A percentile compares a stretch with the other conserved stretches of the same genome.
phyloP scores from a whole-genome alignment of 1,284 basidiomycete species.

The Neonothopanus nambi region DNA sequence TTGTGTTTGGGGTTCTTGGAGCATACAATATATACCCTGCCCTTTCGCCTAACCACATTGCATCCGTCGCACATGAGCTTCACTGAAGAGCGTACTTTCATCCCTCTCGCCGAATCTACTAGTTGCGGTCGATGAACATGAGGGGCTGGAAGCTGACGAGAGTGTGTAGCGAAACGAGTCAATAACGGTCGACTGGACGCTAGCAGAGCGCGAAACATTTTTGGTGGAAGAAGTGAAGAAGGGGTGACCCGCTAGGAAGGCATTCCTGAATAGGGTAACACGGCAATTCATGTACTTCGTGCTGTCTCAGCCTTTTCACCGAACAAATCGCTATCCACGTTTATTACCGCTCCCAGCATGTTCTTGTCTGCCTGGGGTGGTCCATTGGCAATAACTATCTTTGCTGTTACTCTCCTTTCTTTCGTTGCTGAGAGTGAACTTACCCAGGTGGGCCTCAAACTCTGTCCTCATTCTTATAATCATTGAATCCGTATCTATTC shows the following conservation, averaged over 20 bases:
- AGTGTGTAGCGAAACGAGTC: slow-evolving; percentile 45
- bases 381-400: slow-evolving; percentile 48
- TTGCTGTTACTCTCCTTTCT: slow-evolving; percentile 53
- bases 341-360: neutral
- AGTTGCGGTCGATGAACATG: slow-evolving; percentile 24
- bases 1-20: slow-evolving; percentile 97
- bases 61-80: slow-evolving; percentile 93
- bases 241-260: neutral
- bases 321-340: neutral
- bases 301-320: no score
- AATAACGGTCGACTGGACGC: slow-evolving; percentile 60
- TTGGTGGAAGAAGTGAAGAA: slow-evolving; percentile 9
- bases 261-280: neutral
- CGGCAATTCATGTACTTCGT: neutral
- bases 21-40: slow-evolving; percentile 92
- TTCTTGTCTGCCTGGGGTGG: slow-evolving; percentile 28
- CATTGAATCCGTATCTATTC: neutral
- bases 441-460: slow-evolving; percentile 54
- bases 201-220: slow-evolving; percentile 71
- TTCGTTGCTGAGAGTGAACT: slow-evolving; percentile 74
- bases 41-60: slow-evolving; percentile 84
- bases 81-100: slow-evolving; percentile 96
- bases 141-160: slow-evolving; percentile 31
- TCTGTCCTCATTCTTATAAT: slow-evolving; percentile 4
- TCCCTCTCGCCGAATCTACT: slow-evolving; percentile 62